A percentile compares a stretch with the other conserved stretches of the same genome.
Evolutionary conservation across 1,139 yeast species (phyloP).

Genomic region (Scheffersomyces parashehatae): DNA sequence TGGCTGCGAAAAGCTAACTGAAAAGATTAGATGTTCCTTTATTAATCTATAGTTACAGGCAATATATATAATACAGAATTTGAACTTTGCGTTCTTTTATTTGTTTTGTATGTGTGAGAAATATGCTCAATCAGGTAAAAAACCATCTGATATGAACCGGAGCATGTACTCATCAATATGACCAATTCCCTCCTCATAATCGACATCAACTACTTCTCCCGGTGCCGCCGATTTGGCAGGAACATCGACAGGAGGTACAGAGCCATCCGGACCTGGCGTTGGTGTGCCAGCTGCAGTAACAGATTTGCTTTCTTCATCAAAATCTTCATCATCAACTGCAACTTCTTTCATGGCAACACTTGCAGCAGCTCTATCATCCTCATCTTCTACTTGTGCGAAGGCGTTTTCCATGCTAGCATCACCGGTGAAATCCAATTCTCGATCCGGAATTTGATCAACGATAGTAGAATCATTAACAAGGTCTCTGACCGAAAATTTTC

Average conservation of each 20-base stretch:
- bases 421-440: constrained; percentile 36
- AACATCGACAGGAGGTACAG: constrained; percentile 15
- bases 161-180: constrained; percentile 98
- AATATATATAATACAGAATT: constrained; percentile 8
- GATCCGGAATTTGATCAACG: constrained; percentile 37
- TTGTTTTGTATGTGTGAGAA: too few relatives aligned
- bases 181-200: constrained; percentile 75
- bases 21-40: too few relatives aligned
- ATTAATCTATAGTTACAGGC: background rate
- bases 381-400: constrained; percentile 94
- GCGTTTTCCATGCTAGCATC: constrained; percentile 62
- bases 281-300: constrained; percentile 36
- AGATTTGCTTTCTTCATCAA: constrained; percentile 43
- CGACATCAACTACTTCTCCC: constrained; percentile 36
- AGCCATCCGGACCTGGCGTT: constrained; percentile 21
- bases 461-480: constrained; percentile 66
- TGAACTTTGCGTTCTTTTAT: constrained; percentile 1
- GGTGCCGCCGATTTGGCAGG: constrained; percentile 7
- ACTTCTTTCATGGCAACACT: constrained; percentile 84
- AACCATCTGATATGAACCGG: constrained; percentile 81
- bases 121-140: constrained; percentile 48
- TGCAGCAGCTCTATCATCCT: constrained; percentile 92
- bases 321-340: constrained; percentile 84
- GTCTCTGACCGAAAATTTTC: constrained; percentile 86
- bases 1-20: too few relatives aligned